Conservation (phyloP, 345 rosid species). For the Theobroma cacao region DNA sequence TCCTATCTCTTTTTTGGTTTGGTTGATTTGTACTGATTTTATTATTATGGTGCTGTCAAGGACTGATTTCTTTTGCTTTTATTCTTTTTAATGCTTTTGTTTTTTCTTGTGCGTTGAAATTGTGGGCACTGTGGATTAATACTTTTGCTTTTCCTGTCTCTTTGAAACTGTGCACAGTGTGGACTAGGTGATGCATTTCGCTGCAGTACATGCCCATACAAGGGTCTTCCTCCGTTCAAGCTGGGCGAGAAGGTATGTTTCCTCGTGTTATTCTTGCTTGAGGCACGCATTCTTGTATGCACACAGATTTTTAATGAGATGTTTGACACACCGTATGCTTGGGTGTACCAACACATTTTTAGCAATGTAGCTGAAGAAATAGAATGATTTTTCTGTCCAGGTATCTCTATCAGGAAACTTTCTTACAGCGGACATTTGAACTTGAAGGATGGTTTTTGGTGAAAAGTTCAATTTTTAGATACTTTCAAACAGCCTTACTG, state of each 20-base stretch:
- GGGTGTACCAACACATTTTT: not conserved
- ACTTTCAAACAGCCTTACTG: not conserved
- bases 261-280: not conserved
- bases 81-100: not conserved
- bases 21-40: not conserved
- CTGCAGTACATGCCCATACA: conserved; percentile 91
- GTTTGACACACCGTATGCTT: not conserved
- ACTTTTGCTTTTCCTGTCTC: not conserved
- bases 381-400: conserved; percentile 34
- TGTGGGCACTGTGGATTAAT: not conserved
- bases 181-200: conserved; percentile 98
- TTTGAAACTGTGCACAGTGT: conserved; percentile 44
- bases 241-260: conserved; percentile 83
- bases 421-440: conserved; percentile 74
- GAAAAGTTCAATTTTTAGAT: not conserved
- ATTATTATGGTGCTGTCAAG: not conserved
- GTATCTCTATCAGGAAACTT: conserved; percentile 74
- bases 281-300: not conserved
- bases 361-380: not conserved
- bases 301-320: not conserved
- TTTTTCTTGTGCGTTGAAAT: not conserved
- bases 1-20: not conserved
- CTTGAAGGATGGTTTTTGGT: not conserved
- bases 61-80: not conserved
- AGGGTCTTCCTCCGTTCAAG: conserved; percentile 87